Percentiles rank a stretch among this genome's conserved stretches.
phyloP scores from a whole-genome alignment of 177 flowering plant species.

The Vitis hybrid region DNA sequence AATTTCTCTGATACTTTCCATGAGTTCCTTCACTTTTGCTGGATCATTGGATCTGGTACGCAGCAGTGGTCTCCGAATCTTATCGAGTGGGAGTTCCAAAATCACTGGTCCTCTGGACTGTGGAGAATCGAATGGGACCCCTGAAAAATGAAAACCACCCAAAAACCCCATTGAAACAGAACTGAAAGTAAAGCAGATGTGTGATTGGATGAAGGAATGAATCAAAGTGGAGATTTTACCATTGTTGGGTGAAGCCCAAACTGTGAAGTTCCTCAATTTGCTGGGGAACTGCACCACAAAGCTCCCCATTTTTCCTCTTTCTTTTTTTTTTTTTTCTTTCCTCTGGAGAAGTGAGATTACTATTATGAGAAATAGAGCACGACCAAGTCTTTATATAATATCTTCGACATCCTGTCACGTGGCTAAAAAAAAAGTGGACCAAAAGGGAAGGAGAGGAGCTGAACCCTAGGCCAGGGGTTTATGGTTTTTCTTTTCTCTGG shows the following conservation, averaged over 20 bases:
- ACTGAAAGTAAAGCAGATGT: neutral
- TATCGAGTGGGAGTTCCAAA: conserved; percentile 79
- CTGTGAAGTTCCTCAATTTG: conserved; percentile 36
- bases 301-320: conserved; percentile 36
- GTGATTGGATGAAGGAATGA: conserved; percentile 1
- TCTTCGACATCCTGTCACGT: too few species aligned
- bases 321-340: conserved; percentile 7
- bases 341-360: neutral
- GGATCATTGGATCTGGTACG: conserved; percentile 85
- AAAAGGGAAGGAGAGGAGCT: too few species aligned
- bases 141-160: conserved; percentile 23
- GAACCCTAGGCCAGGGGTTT: too few species aligned
- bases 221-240: conserved; percentile 24
- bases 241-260: conserved; percentile 51
- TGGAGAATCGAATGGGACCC: conserved; percentile 29
- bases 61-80: conserved; percentile 86
- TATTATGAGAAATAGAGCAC: too few species aligned
- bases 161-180: neutral
- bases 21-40: conserved; percentile 79
- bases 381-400: too few species aligned
- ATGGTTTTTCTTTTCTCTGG: too few species aligned
- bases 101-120: conserved; percentile 64
- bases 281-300: conserved; percentile 34
- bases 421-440: too few species aligned
- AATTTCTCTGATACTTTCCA: conserved; percentile 81